Conservation (phyloP, 169 alveolate genomes). For the Plasmodium malariae region DNA sequence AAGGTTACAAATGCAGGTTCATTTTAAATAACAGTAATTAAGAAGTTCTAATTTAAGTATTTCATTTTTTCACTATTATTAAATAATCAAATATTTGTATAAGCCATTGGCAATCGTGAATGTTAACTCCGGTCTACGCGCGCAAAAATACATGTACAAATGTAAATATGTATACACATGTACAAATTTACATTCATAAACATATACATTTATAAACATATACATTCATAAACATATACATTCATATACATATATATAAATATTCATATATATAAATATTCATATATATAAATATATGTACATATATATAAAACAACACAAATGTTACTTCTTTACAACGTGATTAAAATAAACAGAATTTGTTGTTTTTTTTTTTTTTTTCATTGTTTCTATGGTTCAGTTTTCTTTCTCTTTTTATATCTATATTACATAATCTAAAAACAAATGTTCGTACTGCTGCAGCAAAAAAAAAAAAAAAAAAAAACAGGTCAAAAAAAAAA, state of each 20-base stretch:
- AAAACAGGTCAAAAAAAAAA: slow-evolving; percentile 27
- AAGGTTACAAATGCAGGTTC: slow-evolving; percentile 16
- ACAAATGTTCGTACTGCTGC: slow-evolving; percentile 2
- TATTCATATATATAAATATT: not conserved
- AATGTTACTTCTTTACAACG: slow-evolving; percentile 11
- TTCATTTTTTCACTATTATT: not conserved
- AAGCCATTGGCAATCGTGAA: not conserved
- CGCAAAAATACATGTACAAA: not conserved
- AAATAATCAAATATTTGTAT: slow-evolving; percentile 25
- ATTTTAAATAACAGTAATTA: slow-evolving; percentile 16
- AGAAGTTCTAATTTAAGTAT: slow-evolving; percentile 20
- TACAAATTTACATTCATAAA: slow-evolving; percentile 1
- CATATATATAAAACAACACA: slow-evolving; percentile 22
- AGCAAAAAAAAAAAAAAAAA: slow-evolving; percentile 20
- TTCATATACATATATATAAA: not conserved
- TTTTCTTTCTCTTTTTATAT: slow-evolving; percentile 34
- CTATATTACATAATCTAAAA: slow-evolving; percentile 8
- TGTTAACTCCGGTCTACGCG: slow-evolving; percentile 22
- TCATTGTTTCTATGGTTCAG: not conserved
- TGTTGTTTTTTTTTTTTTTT: not conserved
- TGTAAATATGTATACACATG: not conserved
- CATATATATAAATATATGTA: no score
- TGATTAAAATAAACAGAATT: not conserved
- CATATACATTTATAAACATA: slow-evolving; percentile 2
- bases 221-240: no score